Base-by-base conservation (phyloP, 495 filamentous ascomycete species). In the Penicillium silybi region DNA sequence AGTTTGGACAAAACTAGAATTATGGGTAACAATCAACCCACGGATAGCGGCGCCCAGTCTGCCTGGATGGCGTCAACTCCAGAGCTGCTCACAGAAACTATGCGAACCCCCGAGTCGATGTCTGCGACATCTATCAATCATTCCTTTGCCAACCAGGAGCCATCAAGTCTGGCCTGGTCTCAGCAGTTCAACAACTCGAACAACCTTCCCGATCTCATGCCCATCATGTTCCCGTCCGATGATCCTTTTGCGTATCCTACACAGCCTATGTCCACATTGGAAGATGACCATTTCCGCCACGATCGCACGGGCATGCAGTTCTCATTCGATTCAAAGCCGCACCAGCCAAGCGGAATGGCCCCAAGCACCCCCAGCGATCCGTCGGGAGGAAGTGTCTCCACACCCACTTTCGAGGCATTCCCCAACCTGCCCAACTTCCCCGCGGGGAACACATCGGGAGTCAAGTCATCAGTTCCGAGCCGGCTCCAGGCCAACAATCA, bases 161-260 rank as follows among this genome's bases (percentile, higher is more conserved):
- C 63, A 6, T 54, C 65, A 11, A 58, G 53, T 22, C 44, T 66
- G 13, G 64, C 59, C 34, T 62, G 57, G 56, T 43, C 66, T 4
- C 70, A 70, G 35, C 66, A 63, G 38, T 67, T 68, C 42, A 59
- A 54, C 13, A 71, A 65, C 50, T 63, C 64, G 0, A 55, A 57
- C 58, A 72, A 63, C 20, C 66, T 95, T 18, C 79, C 87, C 13
- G 88, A 93, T 63, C 77, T 96, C 16, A 86, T 85, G 66, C 81
- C 86, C 10, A 86, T 96, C 69, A 96, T 97, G 90, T 97, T 97
- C 56, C 87, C 91, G 1, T 89, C 91, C 0, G 79, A 83, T 20
- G 91, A 97, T 62, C 89, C 92, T 0, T 92, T 96, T 52, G 89
- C 85, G 0, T 97, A 96, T 66, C 88, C 91, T 4, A 88, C 85